Conservation (phyloP, 2,329 filamentous ascomycete species). For the Verticillium isaacii region DNA sequence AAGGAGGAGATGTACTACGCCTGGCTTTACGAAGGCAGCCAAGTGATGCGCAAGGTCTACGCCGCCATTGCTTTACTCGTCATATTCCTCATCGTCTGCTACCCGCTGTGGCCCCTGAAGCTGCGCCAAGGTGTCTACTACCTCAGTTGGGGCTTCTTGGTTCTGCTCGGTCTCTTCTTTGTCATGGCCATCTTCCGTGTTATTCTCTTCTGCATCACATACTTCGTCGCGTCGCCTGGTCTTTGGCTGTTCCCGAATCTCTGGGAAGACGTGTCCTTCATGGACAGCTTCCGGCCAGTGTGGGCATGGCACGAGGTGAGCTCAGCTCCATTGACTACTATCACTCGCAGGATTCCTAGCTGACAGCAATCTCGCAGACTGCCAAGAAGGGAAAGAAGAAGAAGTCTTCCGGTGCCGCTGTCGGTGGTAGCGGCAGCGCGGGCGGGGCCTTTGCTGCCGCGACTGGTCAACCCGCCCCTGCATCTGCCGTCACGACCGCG, state of each 20-base stretch:
- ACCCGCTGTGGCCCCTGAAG: conserved; percentile 92
- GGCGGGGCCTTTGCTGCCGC: conserved; percentile 44
- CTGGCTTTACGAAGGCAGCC: conserved; percentile 92
- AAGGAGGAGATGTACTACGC: conserved; percentile 87
- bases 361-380: conserved; percentile 25
- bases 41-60: conserved; percentile 91
- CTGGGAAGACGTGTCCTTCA: conserved; percentile 97
- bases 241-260: conserved; percentile 98
- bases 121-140: conserved; percentile 96
- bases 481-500: conserved; percentile 51
- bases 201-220: conserved; percentile 89
- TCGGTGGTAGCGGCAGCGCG: conserved; percentile 18
- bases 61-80: conserved; percentile 74
- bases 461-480: conserved; percentile 47
- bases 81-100: conserved; percentile 87
- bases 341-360: background rate
- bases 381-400: conserved; percentile 56
- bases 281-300: conserved; percentile 91
- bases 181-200: conserved; percentile 95
- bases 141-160: conserved; percentile 87
- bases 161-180: conserved; percentile 89
- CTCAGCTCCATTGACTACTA: background rate
- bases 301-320: conserved; percentile 98
- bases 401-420: conserved; percentile 29
- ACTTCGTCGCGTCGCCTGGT: conserved; percentile 78